These are phyloP conservation scores for Cordyceps cicadae DNA, from an alignment of 2,329 filamentous ascomycete genomes.

Conservation along the genomic window DNA sequence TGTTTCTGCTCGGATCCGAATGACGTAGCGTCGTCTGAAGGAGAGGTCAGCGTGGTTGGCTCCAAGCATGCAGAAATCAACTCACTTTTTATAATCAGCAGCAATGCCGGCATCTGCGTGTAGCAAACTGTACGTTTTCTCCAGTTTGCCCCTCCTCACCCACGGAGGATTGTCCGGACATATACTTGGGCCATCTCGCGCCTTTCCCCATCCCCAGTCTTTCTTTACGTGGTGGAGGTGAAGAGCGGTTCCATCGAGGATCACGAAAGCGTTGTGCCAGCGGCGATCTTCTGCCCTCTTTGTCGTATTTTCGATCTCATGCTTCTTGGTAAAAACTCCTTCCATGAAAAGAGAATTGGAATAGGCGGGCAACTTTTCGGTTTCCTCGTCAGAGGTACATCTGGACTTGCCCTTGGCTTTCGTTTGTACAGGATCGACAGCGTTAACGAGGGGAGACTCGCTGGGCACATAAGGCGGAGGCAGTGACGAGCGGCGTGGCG, in stretches of 20 bases:
- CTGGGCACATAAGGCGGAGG: slow-evolving; percentile 38
- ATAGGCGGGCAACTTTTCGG: slow-evolving; percentile 47
- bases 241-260: slow-evolving; percentile 60
- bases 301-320: slow-evolving; percentile 58
- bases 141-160: slow-evolving; percentile 45
- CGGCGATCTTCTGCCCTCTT: slow-evolving; percentile 53
- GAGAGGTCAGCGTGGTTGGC: neutral
- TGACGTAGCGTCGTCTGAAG: slow-evolving; percentile 51
- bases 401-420: neutral
- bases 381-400: slow-evolving; percentile 21
- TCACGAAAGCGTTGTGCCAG: slow-evolving; percentile 56
- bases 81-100: slow-evolving; percentile 61
- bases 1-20: slow-evolving; percentile 63
- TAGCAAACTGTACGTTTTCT: slow-evolving; percentile 63
- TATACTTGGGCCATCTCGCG: slow-evolving; percentile 38
- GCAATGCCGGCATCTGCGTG: slow-evolving; percentile 70
- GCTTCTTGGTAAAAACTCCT: slow-evolving; percentile 53
- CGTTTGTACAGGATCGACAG: neutral
- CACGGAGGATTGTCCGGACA: slow-evolving; percentile 43
- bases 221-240: slow-evolving; percentile 57
- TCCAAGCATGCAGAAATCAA: slow-evolving; percentile 14
- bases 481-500: slow-evolving; percentile 35
- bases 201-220: slow-evolving; percentile 42
- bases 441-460: neutral
- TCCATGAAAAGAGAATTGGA: slow-evolving; percentile 48